Evolutionary conservation across 2,329 filamentous ascomycete genomes (phyloP).

Genomic region (Ophiostoma novo-ulmi): DNA sequence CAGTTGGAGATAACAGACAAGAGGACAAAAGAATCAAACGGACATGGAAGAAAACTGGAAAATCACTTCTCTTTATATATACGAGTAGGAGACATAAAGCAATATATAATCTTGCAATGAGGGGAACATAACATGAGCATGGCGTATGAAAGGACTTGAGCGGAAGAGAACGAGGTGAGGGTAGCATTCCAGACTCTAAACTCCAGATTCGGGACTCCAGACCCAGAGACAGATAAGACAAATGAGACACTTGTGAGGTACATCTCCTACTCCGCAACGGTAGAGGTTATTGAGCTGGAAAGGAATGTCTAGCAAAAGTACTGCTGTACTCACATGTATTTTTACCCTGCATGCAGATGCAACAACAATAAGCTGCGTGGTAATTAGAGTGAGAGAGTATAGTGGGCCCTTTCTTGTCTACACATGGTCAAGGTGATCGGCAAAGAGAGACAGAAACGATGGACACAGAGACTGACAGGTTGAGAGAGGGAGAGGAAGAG

Average conservation of each 20-base stretch:
- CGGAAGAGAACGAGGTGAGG: neutral
- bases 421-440: conserved; percentile 5
- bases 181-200: neutral
- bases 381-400: neutral
- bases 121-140: neutral
- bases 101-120: neutral
- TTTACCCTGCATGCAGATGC: neutral
- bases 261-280: neutral
- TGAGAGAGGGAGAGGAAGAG: neutral
- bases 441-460: neutral
- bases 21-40: neutral
- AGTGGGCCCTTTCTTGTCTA: neutral
- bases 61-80: conserved; percentile 12
- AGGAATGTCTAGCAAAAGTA: neutral
- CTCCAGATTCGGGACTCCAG: neutral
- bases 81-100: neutral
- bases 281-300: neutral
- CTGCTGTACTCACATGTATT: neutral
- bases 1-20: neutral
- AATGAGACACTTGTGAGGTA: neutral
- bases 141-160: neutral
- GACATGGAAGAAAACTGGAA: neutral
- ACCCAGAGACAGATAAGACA: neutral
- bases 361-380: neutral
- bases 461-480: neutral